A percentile compares a stretch with the other conserved stretches of the same genome.
phyloP scores from a whole-genome alignment of 2,329 filamentous ascomycete species.

The Cylindrodendrum hubeiense region DNA sequence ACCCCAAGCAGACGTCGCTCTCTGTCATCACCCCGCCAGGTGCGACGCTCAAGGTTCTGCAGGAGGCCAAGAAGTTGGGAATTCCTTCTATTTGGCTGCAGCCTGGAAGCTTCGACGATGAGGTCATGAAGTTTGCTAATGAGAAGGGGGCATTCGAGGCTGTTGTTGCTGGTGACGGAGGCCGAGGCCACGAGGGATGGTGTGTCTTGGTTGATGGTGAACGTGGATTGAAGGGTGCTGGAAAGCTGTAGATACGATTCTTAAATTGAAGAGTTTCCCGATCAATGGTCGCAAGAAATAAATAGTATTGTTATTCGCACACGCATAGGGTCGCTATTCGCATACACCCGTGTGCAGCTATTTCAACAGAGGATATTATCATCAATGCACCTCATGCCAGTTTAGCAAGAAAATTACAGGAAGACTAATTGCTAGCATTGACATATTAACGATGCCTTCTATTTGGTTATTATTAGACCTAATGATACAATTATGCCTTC shows the following conservation, averaged over 20 bases:
- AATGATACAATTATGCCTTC: no score
- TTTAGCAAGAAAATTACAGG: no score
- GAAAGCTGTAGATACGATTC: conserved; percentile 57
- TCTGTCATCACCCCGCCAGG: conserved; percentile 89
- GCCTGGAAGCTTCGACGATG: conserved; percentile 87
- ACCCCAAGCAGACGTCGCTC: conserved; percentile 78
- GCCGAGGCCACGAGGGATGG: conserved; percentile 80
- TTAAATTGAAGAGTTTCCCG: background rate
- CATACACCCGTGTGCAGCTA: no score
- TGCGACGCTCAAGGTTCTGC: conserved; percentile 79
- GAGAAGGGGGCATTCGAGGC: conserved; percentile 72
- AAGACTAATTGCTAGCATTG: no score
- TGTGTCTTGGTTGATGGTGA: conserved; percentile 91
- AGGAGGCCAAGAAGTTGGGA: conserved; percentile 81
- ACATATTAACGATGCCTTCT: no score
- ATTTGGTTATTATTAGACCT: no score
- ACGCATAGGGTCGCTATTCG: no score
- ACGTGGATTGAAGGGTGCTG: conserved; percentile 67
- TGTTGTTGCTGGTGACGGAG: conserved; percentile 75
- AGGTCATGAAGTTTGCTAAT: conserved; percentile 77
- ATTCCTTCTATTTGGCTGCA: conserved; percentile 88
- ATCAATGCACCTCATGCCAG: no score
- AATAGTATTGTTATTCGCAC: no score
- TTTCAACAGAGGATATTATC: no score
- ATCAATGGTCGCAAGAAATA: background rate